Evolutionary conservation across 1,139 yeast species (phyloP).

Genomic region (Magnusiomyces clavatus): DNA sequence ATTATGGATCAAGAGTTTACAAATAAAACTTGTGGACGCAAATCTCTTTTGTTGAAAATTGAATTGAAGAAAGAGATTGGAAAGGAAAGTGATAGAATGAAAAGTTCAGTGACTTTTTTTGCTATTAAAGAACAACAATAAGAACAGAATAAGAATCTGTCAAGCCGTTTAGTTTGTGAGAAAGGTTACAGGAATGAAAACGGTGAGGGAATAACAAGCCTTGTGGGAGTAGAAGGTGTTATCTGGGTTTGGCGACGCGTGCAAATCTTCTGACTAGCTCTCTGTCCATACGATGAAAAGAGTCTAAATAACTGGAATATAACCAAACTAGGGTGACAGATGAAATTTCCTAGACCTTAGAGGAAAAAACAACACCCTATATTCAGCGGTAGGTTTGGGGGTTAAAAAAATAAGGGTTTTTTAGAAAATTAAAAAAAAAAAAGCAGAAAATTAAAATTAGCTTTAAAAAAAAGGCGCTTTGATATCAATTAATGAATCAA

Average conservation of each 20-base stretch:
- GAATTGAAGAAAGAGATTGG: too few species aligned
- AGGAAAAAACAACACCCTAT: constrained; percentile 25
- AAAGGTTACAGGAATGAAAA: too few species aligned
- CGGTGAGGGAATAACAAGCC: constrained; percentile 37
- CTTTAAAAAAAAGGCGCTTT: neutral
- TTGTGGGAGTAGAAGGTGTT: constrained; percentile 38
- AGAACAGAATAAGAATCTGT: too few species aligned
- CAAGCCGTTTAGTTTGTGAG: too few species aligned
- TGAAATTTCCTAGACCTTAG: constrained; percentile 22
- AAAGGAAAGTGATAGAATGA: too few species aligned
- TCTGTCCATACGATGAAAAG: constrained; percentile 32
- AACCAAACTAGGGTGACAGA: constrained; percentile 20
- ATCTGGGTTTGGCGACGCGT: constrained; percentile 36
- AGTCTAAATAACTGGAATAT: constrained; percentile 14
- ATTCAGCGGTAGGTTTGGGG: constrained; percentile 9
- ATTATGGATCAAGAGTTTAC: too few species aligned
- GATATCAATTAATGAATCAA: too few species aligned
- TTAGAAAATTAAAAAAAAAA: too few species aligned
- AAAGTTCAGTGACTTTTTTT: too few species aligned
- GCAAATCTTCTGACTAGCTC: constrained; percentile 34
- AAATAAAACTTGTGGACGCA: too few species aligned
- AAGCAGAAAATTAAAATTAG: neutral
- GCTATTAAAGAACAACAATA: too few species aligned
- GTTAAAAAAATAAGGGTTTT: neutral
- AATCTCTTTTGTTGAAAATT: too few species aligned